These are phyloP conservation scores for Fistulinella cinereoalba DNA, from an alignment of 1,284 basidiomycete genomes.

Conservation along the genomic window DNA sequence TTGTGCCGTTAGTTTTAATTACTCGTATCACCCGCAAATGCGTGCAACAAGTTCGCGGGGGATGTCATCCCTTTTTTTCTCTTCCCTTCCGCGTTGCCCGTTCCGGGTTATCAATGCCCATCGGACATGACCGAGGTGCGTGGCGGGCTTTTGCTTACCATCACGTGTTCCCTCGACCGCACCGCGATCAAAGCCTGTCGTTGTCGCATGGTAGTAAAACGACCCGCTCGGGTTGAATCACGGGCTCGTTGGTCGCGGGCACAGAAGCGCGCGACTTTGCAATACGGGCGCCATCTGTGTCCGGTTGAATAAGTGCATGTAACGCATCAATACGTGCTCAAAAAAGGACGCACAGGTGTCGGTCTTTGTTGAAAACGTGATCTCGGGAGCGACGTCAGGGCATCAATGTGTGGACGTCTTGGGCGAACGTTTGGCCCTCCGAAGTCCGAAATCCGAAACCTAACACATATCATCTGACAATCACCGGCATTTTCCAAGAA, in stretches of 20 bases:
- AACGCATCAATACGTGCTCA: conserved; percentile 7
- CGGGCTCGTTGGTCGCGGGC: conserved; percentile 5
- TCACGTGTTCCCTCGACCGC: conserved; percentile 26
- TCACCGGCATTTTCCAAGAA: conserved; percentile 20
- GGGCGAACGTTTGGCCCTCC: conserved; percentile 1
- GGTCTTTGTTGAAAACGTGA: conserved; percentile 14
- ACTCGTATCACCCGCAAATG: neutral
- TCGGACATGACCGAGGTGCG: conserved; percentile 4
- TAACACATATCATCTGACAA: conserved; percentile 4
- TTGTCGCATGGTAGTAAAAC: conserved; percentile 13
- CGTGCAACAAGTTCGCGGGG: neutral
- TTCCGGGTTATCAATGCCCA: no score
- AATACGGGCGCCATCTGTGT: conserved; percentile 7
- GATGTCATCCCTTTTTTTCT: conserved; percentile 1
- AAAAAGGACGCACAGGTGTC: conserved; percentile 19
- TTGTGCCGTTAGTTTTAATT: conserved; percentile 1
- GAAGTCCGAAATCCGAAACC: conserved; percentile 2
- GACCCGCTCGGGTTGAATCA: conserved; percentile 11
- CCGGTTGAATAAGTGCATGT: conserved; percentile 1
- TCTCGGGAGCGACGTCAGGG: conserved; percentile 29
- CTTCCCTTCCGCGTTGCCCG: conserved; percentile 11
- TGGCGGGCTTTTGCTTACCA: conserved; percentile 13
- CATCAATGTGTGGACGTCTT: neutral
- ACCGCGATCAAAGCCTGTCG: conserved; percentile 23
- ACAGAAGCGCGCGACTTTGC: no score